A percentile compares a stretch with the other conserved stretches of the same genome.
Conservation (phyloP, 352 stramenopile species). For the Elongisporangium prolatum region DNA sequence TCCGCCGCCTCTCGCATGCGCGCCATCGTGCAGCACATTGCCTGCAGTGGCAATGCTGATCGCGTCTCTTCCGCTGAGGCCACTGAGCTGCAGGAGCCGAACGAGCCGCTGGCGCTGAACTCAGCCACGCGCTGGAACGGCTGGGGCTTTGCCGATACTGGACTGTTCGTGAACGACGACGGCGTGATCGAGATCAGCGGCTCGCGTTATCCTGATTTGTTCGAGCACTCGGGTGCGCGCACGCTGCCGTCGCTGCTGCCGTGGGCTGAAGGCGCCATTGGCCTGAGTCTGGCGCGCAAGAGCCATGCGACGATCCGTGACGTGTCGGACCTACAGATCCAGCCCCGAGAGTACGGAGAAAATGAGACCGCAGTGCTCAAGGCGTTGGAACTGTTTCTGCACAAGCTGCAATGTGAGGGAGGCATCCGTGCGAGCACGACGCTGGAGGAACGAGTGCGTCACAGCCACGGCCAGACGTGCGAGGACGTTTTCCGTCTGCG, state of each 20-base stretch:
- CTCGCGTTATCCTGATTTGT: conserved; percentile 57
- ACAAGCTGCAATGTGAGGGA: conserved; percentile 11
- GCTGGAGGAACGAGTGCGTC: conserved; percentile 54
- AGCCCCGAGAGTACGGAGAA: conserved; percentile 7
- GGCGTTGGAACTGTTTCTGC: conserved; percentile 27
- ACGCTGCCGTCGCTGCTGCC: conserved; percentile 44
- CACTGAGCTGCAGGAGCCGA: background rate
- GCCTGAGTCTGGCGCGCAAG: conserved; percentile 32
- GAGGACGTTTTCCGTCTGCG: conserved; percentile 64
- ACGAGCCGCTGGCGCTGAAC: conserved; percentile 14
- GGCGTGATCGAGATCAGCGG: conserved; percentile 59
- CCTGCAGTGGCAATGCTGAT: background rate
- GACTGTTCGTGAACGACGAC: conserved; percentile 54
- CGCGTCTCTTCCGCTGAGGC: too few relatives aligned
- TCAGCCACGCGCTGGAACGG: conserved; percentile 61
- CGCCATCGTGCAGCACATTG: conserved; percentile 39
- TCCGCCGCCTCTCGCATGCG: conserved; percentile 32
- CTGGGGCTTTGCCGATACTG: conserved; percentile 69
- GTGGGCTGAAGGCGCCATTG: conserved; percentile 56
- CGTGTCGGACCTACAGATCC: conserved; percentile 24
- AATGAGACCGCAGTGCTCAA: conserved; percentile 12
- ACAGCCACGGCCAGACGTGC: conserved; percentile 69
- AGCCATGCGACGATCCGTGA: conserved; percentile 27
- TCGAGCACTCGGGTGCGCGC: conserved; percentile 31
- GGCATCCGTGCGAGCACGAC: conserved; percentile 30